Base-by-base conservation (phyloP, 345 rosid species). In the Salix caprea region DNA sequence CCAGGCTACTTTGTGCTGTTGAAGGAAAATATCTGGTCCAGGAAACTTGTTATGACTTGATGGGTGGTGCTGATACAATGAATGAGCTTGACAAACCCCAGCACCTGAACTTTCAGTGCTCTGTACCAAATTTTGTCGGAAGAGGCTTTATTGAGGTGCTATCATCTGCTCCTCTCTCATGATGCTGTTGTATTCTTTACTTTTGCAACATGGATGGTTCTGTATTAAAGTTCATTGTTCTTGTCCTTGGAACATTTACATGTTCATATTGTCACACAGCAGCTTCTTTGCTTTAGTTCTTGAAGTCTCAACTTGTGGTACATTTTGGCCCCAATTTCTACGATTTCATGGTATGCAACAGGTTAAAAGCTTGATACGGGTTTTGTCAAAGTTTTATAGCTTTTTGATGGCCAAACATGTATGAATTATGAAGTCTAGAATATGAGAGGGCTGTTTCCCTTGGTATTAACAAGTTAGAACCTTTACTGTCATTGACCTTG, bases 71-170 rank as follows among this genome's bases (percentile, higher is more conserved):
- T 67, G 87, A 83, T 79, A 76, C 73, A 56, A 74, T 48, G 72
- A 81, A 86, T 74, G 89, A 80, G 81, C 85, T 77, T 54, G 84
- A 78, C 78, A 91, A 89, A 80, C 83, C 88, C 72, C 95, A 89
- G 67, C 86, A 79, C 83, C 79, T 92, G 30, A 86, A 76, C 77
- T 88, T 91, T 73, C 85, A 92, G 58, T 92, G 94, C 84, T 82
- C 91, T 82, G 77, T 91, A 74, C 94, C 98, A 8, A 65, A 79
- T 14, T 80, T 78, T 50, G 76, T 76, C 44, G 97, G 99, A 80
- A 86, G 97, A 86, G 99, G 99, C 76, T 96, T 92, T 83, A 86
- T 96, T 62, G 99, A 96, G 99, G 99, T 95, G 68, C 79, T 70
- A 67, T 11, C 12, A 18, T 67, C 44, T 12, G 56, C 30, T 76